Base-by-base conservation (phyloP, 1,284 basidiomycete genomes). In the Leccinum fallax region DNA sequence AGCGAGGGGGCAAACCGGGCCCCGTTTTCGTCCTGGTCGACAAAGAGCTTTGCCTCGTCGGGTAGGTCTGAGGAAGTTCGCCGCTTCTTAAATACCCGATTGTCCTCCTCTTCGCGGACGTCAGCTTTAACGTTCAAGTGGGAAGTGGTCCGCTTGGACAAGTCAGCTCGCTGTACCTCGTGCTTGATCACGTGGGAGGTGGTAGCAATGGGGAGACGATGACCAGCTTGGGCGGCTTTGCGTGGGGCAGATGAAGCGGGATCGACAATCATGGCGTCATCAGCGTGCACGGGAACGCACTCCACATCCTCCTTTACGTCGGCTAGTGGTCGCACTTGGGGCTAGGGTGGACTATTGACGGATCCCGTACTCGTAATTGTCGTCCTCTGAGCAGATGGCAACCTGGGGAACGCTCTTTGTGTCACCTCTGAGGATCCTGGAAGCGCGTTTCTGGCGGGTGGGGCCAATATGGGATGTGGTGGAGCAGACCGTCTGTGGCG, bases 21-120 rank as follows among this genome's bases (percentile, higher is more conserved):
- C 19, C 68, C 66, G n/a, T 65, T 68, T 51, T 72, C 74, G 8
- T 70, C 65, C 49, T 61, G 63, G 3, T 68, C 69, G 19, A 74
- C 72, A 16, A 70, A 61, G 2, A 81, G 66, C 36, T 76, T 76
- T 32, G 74, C 73, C 36, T 85, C 85, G 53, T 88, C 85, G 0
- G 85, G 86, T 5, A 76, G 67, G 19, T 89, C 87, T 0, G 88
- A 89, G 9, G 90, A 92, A 5, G 90, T 92, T 28, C 89, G 79
- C 65, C 85, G 81, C 70, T 89, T 89, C 79, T 92, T 92, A 68
- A 82, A 82, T 5, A 81, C 84, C 13, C 86, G 85, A 51, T 76
- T 76, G 13, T 79, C 80, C 55, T 83, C 82, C 7, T 78, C 79
- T 48, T 85, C 86, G 16, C 74, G 78, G 24, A 71, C 63, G 10